phyloP scores from a whole-genome alignment of 805 yeast species.

The Schwanniomyces vanrijiae region DNA sequence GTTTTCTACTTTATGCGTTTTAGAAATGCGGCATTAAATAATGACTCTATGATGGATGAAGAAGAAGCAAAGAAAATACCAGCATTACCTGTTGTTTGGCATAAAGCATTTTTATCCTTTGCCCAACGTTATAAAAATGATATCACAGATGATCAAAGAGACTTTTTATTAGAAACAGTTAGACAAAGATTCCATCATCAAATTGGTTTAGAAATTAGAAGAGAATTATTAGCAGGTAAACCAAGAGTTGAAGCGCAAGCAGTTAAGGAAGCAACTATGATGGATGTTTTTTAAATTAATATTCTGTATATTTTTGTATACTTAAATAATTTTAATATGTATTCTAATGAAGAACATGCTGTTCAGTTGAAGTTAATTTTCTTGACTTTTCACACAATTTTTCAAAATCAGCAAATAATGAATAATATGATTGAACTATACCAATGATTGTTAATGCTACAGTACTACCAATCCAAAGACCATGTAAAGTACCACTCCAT shows the following conservation, averaged over 20 bases:
- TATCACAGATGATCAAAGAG: conserved; percentile 98
- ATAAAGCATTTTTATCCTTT: conserved; percentile 89
- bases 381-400: conserved; percentile 30
- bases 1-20: conserved; percentile 94
- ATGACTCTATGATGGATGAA: conserved; percentile 31
- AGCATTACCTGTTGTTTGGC: conserved; percentile 93
- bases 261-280: conserved; percentile 35
- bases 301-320: neutral
- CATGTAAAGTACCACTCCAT: conserved; percentile 50
- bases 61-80: conserved; percentile 44
- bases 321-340: neutral
- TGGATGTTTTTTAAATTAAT: conserved; percentile 31
- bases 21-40: conserved; percentile 56
- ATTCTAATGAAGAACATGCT: neutral
- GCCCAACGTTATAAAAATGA: conserved; percentile 97
- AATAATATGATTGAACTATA: conserved; percentile 39
- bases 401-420: conserved; percentile 36
- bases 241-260: conserved; percentile 50
- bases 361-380: conserved; percentile 26
- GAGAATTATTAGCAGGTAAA: conserved; percentile 86
- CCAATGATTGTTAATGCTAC: conserved; percentile 53
- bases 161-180: conserved; percentile 84
- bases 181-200: conserved; percentile 86
- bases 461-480: conserved; percentile 65
- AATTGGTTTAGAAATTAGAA: conserved; percentile 90